phyloP scores from a whole-genome alignment of 768 basidiomycete genomes.

The Podaxis pistillaris region DNA sequence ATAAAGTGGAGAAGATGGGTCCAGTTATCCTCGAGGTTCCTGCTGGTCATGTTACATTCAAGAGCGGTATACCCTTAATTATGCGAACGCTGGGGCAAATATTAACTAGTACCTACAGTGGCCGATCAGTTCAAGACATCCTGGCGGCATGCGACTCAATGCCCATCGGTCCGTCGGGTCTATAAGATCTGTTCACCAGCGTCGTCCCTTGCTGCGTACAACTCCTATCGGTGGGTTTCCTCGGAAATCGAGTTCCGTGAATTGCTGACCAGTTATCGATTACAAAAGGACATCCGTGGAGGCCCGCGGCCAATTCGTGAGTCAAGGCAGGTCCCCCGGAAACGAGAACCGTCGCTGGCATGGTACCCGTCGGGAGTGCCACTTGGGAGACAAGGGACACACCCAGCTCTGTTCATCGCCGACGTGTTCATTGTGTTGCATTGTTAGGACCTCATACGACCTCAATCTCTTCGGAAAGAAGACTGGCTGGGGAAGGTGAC shows the following conservation, averaged over 20 bases:
- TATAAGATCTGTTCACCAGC: slow-evolving; percentile 62
- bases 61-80: slow-evolving; percentile 46
- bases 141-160: slow-evolving; percentile 59
- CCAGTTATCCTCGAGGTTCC: slow-evolving; percentile 63
- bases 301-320: slow-evolving; percentile 53
- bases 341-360: slow-evolving; percentile 79
- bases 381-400: slow-evolving; percentile 60
- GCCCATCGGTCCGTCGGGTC: slow-evolving; percentile 57
- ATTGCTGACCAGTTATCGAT: neutral
- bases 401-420: slow-evolving; percentile 52
- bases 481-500: slow-evolving; percentile 69
- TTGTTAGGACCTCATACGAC: slow-evolving; percentile 64
- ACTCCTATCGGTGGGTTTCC: slow-evolving; percentile 53
- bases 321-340: slow-evolving; percentile 54
- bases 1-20: slow-evolving; percentile 52
- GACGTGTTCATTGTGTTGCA: slow-evolving; percentile 62
- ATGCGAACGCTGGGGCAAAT: neutral
- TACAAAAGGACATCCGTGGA: slow-evolving; percentile 48
- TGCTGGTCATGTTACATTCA: slow-evolving; percentile 58
- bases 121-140: slow-evolving; percentile 66
- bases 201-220: slow-evolving; percentile 51
- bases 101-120: slow-evolving; percentile 32
- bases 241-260: neutral
- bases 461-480: slow-evolving; percentile 64
- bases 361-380: slow-evolving; percentile 66